Conservation (phyloP, 768 basidiomycete genomes). For the Russula ochroleuca region DNA sequence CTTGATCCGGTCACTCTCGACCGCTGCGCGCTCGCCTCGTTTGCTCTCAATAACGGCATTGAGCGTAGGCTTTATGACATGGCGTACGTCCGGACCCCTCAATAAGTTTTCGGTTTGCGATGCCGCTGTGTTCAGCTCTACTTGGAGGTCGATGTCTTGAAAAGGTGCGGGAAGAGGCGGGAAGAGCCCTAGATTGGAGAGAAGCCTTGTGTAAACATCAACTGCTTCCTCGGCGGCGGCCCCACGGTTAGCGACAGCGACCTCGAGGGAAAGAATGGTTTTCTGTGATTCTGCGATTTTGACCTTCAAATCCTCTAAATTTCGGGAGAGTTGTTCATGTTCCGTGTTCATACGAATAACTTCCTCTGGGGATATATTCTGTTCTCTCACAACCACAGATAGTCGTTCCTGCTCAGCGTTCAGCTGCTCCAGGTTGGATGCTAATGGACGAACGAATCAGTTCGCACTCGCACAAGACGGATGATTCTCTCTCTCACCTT, state of each 20-base stretch:
- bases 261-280: conserved; percentile 73
- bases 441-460: conserved; percentile 4
- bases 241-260: conserved; percentile 73
- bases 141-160: conserved; percentile 66
- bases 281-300: conserved; percentile 74
- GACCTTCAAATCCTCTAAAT: conserved; percentile 68
- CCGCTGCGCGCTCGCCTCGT: conserved; percentile 58
- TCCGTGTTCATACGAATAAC: conserved; percentile 88
- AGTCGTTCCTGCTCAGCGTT: conserved; percentile 62
- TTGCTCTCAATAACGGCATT: conserved; percentile 67
- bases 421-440: conserved; percentile 53
- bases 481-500: conserved; percentile 41
- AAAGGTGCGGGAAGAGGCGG: conserved; percentile 69
- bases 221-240: conserved; percentile 79
- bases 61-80: conserved; percentile 72
- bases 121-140: conserved; percentile 77
- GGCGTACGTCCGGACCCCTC: conserved; percentile 63
- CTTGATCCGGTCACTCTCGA: conserved; percentile 75
- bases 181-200: conserved; percentile 71
- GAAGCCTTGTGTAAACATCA: conserved; percentile 69
- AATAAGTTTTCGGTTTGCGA: conserved; percentile 67
- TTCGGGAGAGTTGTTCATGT: conserved; percentile 69
- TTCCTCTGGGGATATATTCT: conserved; percentile 90
- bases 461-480: background rate
- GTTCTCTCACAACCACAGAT: conserved; percentile 64